These are phyloP conservation scores for Penicillium hordei DNA, from an alignment of 2,329 filamentous ascomycete species.

Conservation along the genomic window DNA sequence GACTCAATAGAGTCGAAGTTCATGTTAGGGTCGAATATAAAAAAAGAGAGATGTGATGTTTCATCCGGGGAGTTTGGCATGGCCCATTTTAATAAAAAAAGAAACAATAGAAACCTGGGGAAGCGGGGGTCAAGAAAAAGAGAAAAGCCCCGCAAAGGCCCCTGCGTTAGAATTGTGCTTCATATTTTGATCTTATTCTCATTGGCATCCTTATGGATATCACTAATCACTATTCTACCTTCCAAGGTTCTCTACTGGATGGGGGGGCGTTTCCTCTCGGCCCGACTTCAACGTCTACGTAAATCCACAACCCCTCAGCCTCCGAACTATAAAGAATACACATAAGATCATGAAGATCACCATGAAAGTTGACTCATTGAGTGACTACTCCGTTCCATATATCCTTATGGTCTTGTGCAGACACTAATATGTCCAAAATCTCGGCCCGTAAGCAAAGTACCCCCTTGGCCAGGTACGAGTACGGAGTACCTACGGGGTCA, in stretches of 20 bases:
- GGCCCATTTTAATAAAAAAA: neutral
- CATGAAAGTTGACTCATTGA: neutral
- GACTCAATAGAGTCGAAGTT: neutral
- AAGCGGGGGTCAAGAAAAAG: constrained; percentile 12
- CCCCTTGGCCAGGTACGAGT: neutral
- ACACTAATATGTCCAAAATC: neutral
- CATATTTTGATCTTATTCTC: neutral
- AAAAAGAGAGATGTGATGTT: neutral
- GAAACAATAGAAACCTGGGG: constrained; percentile 15
- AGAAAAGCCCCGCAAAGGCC: constrained; percentile 18
- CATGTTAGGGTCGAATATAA: neutral
- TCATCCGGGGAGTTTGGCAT: neutral
- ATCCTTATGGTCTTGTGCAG: neutral
- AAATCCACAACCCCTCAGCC: neutral
- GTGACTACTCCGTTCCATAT: neutral
- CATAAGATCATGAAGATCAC: neutral
- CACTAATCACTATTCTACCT: neutral
- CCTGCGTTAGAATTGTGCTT: constrained; percentile 1
- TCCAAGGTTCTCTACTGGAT: neutral
- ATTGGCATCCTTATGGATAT: neutral
- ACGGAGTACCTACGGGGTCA: neutral
- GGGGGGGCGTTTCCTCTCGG: neutral
- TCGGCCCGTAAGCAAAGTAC: constrained; percentile 1
- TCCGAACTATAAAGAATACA: neutral
- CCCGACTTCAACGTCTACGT: neutral